Base-by-base conservation (phyloP, 352 stramenopile genomes). In the Phytophthora megakarya region DNA sequence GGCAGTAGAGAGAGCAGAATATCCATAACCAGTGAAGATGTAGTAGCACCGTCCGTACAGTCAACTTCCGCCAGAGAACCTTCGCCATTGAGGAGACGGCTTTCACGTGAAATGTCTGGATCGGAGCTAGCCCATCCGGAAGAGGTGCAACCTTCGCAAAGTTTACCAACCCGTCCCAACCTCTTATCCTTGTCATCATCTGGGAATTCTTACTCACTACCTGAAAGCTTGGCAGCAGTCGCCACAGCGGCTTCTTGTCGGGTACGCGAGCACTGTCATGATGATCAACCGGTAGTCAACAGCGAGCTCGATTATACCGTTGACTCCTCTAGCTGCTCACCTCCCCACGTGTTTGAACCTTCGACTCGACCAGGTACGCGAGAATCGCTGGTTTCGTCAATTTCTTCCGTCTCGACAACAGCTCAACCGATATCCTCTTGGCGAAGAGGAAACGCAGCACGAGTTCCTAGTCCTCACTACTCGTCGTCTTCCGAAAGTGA, bases 401-500 rank as follows among this genome's bases (percentile, higher is more conserved):
- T 70, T 38, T 74, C 65, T 21, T 70, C 66, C 9, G 47, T 56
- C 22, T 70, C 53, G 3, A 64, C 60, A 59, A n/a, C 21, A 44
- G n/a, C 46, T 2, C 46, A 42, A 5, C 38, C 40, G 1, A 50
- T 43, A 19, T 44, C 52, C 5, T 21, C 32, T 1, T 55, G 65
- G 47, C 21, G 33, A 40, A 52, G 48, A 61, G 32, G 19, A 15
- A 61, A 37, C n/a, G 21, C 16, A 19, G 37, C 11, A 37, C 50
- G 28, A n/a, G 13, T 53, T 40, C 33, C 47, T 16, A 70, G 42
- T 38, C 43, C 66, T 2, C 9, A 43, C 10, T 70, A 61, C 11
- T 65, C 65, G 15, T 62, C 63, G 16, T 74, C 61, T 30, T 73
- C 65, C 8, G 66, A 70, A 28, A 70, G 49, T 56, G 54, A 70